Evolutionary conservation across 805 yeast species (phyloP), one percentile per base, ranked within the genome.

Genomic region (Lipomyces orientalis): DNA sequence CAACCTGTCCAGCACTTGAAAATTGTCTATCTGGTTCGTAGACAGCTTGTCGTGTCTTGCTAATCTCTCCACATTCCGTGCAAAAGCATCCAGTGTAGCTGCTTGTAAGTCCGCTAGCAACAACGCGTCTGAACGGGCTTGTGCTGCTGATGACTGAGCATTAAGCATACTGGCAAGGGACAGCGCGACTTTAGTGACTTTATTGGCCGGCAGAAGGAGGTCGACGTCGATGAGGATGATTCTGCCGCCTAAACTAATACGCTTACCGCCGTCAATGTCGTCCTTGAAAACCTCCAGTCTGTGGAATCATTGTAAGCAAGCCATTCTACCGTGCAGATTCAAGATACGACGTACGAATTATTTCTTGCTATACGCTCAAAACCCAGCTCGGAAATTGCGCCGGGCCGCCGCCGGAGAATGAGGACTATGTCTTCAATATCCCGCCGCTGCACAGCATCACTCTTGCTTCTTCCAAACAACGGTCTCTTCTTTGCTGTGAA

Each of bases 241-340:
- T 12, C 79, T 73, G 2, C 82, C 82, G 2, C 81, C 79, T 3
- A 80, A 71, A 31, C 80, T 77, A 29, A 80, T 70, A 5, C 82
- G 72, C 39, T 74, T 76, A n/a, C 77, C 79, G 35, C 71, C 71
- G 8, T 71, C 69, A 4, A 66, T 65, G 51, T 59, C 63, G 46
- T 79, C 82, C 58, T 79, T 80, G 61, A 79, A 80, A 2, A 79
- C 76, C 62, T 80, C 82, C 22, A 80, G 77, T 8, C 75, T 74
- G 43, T 33, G 39, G 9, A 51, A 61, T 31, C 34, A 39, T 2
- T 16, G n/a, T 46, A 43, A 69, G 67, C 70, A 75, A 54, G 74
- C 67, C 31, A 67, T 58, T 9, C 68, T 61, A 6, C n/a, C 37
- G 35, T 14, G 22, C 14, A 29, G 12, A 1, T 14, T 25, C 12